These are phyloP conservation scores for Pascua sp. DNA, from an alignment of 1,284 basidiomycete species.

Conservation along the genomic window DNA sequence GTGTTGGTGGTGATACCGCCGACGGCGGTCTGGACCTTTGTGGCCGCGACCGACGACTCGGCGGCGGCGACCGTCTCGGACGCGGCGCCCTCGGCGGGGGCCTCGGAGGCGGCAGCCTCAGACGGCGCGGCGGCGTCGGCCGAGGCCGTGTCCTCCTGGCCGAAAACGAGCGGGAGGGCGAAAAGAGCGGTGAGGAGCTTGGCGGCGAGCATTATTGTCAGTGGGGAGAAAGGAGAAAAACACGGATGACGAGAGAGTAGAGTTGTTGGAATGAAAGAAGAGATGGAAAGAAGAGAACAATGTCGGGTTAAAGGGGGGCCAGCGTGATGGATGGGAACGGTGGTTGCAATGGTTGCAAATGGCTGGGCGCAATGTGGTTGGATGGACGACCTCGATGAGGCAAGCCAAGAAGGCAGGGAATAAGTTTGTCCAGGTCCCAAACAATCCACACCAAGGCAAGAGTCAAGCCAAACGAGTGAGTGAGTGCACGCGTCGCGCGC, in stretches of 20 bases:
- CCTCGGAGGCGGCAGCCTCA: slow-evolving; percentile 5
- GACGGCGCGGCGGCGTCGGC: slow-evolving; percentile 6
- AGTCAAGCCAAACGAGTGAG: too few relatives aligned
- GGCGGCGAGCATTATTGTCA: slow-evolving; percentile 13
- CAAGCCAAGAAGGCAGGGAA: too few relatives aligned
- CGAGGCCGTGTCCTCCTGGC: slow-evolving; percentile 4
- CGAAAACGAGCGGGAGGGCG: slow-evolving; percentile 12
- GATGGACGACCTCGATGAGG: too few relatives aligned
- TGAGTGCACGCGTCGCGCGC: too few relatives aligned
- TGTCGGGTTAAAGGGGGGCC: not conserved
- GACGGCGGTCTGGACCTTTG: slow-evolving; percentile 1
- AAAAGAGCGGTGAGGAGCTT: slow-evolving; percentile 14
- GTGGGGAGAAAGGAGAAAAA: not conserved
- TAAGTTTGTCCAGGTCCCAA: too few relatives aligned
- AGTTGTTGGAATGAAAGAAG: not conserved
- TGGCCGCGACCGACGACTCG: slow-evolving; percentile 7
- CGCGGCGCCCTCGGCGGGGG: slow-evolving; percentile 6
- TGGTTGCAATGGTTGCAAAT: too few relatives aligned
- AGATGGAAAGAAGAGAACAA: not conserved
- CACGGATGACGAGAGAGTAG: not conserved
- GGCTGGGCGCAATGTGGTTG: too few relatives aligned
- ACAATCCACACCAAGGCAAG: too few relatives aligned
- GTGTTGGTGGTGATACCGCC: slow-evolving; percentile 12
- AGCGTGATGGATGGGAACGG: not conserved
- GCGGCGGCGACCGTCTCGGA: slow-evolving; percentile 3